Evolutionary conservation across 2,329 filamentous ascomycete species (phyloP), one percentile per base, ranked within the genome.

Genomic region (Aureobasidium sp.): DNA sequence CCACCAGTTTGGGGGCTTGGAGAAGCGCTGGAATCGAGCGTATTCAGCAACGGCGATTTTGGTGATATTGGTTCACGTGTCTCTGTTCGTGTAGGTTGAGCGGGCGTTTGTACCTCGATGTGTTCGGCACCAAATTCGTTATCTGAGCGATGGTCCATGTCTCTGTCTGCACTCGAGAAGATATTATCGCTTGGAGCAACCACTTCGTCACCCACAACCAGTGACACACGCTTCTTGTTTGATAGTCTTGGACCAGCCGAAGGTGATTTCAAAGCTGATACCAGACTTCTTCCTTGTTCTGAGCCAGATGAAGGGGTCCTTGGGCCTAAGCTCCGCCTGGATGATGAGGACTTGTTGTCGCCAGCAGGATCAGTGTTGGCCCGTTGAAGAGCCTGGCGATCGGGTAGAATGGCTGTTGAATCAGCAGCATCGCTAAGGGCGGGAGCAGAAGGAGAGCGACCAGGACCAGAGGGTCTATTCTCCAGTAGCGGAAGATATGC

Each of bases 251-350:
- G 47, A 15, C 59, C 26, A 15, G 70, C 20, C 36, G 57, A 68
- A 0, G 72, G 68, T 24, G 71, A 72, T 51, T 72, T 73, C 63
- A 74, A 60, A 3, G 70, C 72, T 1, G 71, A 73, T n/a, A 71
- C 63, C 17, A 74, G 67, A 61, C 66, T 70, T 26, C 68, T 70
- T 26, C 73, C 71, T 41, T 67, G 68, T 8, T 71, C 72, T 2
- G 72, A 73, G 15, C 70, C 71, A 20, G 72, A 74, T 10, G 72
- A 74, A 5, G 72, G 73, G 5, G 68, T 73, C 34, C 71, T 66
- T 8, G 68, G 65, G 7, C 13, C 66, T 65, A n/a, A 70, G 72
- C 44, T 69, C 64, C 59, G 69, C 36, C 39, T 64, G 43, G 15
- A 48, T 9, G 56, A 32, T 1, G 13, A 17, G 29, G 43, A 32